Evolutionary conservation across 2,329 filamentous ascomycete species (phyloP).

Genomic region (Zasmidium cellare): DNA sequence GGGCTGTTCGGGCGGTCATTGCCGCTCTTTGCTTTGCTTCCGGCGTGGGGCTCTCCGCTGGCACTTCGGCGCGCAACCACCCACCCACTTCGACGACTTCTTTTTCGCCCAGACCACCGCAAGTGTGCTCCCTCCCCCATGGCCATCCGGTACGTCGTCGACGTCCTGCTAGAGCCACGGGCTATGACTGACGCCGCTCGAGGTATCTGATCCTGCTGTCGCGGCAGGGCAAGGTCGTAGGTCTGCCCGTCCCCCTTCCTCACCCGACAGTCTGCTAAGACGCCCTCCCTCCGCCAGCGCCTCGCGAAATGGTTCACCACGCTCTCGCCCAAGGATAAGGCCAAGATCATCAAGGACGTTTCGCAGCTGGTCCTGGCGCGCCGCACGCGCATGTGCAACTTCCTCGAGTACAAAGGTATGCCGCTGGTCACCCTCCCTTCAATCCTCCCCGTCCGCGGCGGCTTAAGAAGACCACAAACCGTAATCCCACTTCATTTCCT

Average conservation of each 20-base stretch:
- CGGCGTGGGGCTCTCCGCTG: not conserved
- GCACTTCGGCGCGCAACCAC: not conserved
- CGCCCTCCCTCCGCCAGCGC: conserved; percentile 59
- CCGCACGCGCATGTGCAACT: conserved; percentile 99
- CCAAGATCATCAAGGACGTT: conserved; percentile 99
- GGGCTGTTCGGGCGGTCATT: not conserved
- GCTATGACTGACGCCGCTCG: conserved; percentile 11
- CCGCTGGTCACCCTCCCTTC: conserved; percentile 23
- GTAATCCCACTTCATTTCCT: conserved; percentile 16
- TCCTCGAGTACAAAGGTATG: conserved; percentile 96
- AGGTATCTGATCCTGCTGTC: conserved; percentile 98
- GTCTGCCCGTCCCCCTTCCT: conserved; percentile 40
- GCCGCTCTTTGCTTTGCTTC: not conserved
- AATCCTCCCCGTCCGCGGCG: conserved; percentile 10
- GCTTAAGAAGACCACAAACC: conserved; percentile 11
- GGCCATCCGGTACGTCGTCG: conserved; percentile 55
- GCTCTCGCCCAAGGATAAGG: conserved; percentile 95
- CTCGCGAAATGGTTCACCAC: conserved; percentile 99
- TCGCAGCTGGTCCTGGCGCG: conserved; percentile 94
- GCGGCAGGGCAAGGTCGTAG: conserved; percentile 97
- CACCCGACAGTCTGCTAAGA: conserved; percentile 3
- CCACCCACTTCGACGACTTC: too few species aligned
- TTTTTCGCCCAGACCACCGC: conserved; percentile 1
- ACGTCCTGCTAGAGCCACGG: not conserved
- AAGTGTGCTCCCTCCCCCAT: conserved; percentile 41